phyloP scores from a whole-genome alignment of 805 yeast genomes.

The Pichia insulana region DNA sequence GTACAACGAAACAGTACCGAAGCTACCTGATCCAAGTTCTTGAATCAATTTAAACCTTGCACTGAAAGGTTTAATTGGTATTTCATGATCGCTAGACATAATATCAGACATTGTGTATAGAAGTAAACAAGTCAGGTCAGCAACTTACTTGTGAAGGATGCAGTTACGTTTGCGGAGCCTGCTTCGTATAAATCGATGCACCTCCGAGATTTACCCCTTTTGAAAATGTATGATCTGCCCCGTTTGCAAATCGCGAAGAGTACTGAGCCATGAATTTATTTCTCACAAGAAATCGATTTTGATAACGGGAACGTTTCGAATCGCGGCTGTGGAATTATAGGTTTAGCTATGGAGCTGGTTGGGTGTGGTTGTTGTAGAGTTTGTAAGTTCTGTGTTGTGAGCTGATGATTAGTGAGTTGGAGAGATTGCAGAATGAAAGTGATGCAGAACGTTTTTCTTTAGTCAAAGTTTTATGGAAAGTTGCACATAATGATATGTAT shows the following conservation, averaged over 20 bases:
- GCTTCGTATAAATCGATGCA: background rate
- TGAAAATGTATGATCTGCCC: background rate
- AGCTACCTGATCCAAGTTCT: conserved; percentile 64
- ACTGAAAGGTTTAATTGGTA: conserved; percentile 35
- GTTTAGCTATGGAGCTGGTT: background rate
- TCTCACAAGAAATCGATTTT: too few species aligned
- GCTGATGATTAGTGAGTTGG: conserved; percentile 13
- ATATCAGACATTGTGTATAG: background rate
- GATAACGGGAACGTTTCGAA: too few species aligned
- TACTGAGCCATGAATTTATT: too few species aligned
- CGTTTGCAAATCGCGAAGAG: background rate
- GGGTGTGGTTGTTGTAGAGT: too few species aligned
- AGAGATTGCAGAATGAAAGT: conserved; percentile 15
- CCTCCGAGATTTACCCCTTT: conserved; percentile 3
- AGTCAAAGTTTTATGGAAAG: conserved; percentile 8
- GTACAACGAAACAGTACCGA: conserved; percentile 64
- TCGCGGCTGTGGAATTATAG: background rate
- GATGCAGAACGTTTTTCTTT: conserved; percentile 5
- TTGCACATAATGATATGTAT: conserved; percentile 14
- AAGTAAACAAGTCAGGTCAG: too few species aligned
- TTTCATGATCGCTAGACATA: background rate
- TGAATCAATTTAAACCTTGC: conserved; percentile 42
- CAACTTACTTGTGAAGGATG: too few species aligned
- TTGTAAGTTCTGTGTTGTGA: too few species aligned
- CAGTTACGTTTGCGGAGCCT: background rate